Evolutionary conservation across 495 filamentous ascomycete species (phyloP).

Genomic region (Aspergillus olivimuriae): DNA sequence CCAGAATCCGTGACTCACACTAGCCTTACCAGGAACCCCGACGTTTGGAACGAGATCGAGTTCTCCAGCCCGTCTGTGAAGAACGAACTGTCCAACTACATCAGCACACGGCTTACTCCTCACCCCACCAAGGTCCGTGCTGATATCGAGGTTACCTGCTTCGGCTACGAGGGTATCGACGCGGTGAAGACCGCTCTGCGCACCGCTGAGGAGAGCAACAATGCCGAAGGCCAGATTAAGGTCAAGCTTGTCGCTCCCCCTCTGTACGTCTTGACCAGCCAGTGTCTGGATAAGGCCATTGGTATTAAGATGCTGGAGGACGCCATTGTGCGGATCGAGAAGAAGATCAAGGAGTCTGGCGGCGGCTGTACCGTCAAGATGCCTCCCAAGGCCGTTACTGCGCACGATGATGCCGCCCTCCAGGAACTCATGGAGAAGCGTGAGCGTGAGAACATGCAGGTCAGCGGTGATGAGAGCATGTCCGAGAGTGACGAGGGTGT

Average conservation of each 20-base stretch:
- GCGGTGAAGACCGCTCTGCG: conserved; percentile 88
- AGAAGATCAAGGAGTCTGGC: conserved; percentile 63
- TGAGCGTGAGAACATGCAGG: conserved; percentile 93
- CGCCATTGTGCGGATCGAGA: conserved; percentile 78
- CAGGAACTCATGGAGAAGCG: conserved; percentile 99
- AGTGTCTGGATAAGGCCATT: conserved; percentile 84
- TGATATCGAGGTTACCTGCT: conserved; percentile 97
- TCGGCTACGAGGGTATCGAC: conserved; percentile 97
- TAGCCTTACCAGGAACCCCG: conserved; percentile 62
- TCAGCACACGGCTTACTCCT: conserved; percentile 90
- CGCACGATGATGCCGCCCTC: conserved; percentile 94
- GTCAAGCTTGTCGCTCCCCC: conserved; percentile 94
- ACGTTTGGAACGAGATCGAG: conserved; percentile 86
- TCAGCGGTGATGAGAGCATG: conserved; percentile 91
- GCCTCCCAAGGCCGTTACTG: conserved; percentile 97
- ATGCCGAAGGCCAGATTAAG: conserved; percentile 85
- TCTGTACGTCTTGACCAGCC: conserved; percentile 87
- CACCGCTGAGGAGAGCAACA: conserved; percentile 83
- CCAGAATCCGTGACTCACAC: conserved; percentile 8
- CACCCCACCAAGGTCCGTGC: conserved; percentile 97
- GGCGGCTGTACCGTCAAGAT: conserved; percentile 85
- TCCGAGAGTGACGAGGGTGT: conserved; percentile 82
- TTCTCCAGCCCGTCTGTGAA: conserved; percentile 85
- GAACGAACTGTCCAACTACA: conserved; percentile 84
- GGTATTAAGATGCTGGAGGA: conserved; percentile 80